These are phyloP conservation scores for Arachis hypogaea DNA, from an alignment of 306 rosid species.

Conservation along the genomic window DNA sequence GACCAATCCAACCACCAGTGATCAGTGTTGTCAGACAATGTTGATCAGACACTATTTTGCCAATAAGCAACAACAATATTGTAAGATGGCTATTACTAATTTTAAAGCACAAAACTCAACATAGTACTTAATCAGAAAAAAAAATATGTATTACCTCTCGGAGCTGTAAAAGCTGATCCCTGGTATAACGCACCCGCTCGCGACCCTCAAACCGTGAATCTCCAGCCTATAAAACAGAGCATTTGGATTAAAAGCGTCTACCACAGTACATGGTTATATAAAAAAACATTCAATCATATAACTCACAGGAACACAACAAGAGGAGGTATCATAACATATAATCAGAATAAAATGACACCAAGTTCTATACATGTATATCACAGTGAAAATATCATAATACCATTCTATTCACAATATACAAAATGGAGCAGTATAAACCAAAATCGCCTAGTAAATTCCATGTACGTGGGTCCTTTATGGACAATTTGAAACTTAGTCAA, in stretches of 20 bases:
- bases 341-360: slow-evolving; percentile 16
- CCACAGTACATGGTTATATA: slow-evolving; percentile 7
- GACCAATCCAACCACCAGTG: slow-evolving; percentile 12
- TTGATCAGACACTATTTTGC: background rate
- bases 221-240: slow-evolving; percentile 64
- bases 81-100: background rate
- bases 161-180: slow-evolving; percentile 75
- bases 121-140: slow-evolving; percentile 9
- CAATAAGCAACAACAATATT: background rate
- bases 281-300: slow-evolving; percentile 25
- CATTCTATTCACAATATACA: slow-evolving; percentile 15
- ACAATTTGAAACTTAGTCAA: slow-evolving; percentile 50
- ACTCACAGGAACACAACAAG: slow-evolving; percentile 13
- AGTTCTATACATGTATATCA: background rate
- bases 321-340: background rate
- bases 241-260: slow-evolving; percentile 22
- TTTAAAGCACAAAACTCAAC: background rate
- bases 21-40: background rate
- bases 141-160: slow-evolving; percentile 61
- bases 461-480: slow-evolving; percentile 68
- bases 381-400: background rate
- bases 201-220: slow-evolving; percentile 87
- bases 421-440: slow-evolving; percentile 14
- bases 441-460: slow-evolving; percentile 11
- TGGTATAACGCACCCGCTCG: slow-evolving; percentile 73